Conservation (phyloP, 73 alveolate species). For the Paramecium biaurelia region DNA sequence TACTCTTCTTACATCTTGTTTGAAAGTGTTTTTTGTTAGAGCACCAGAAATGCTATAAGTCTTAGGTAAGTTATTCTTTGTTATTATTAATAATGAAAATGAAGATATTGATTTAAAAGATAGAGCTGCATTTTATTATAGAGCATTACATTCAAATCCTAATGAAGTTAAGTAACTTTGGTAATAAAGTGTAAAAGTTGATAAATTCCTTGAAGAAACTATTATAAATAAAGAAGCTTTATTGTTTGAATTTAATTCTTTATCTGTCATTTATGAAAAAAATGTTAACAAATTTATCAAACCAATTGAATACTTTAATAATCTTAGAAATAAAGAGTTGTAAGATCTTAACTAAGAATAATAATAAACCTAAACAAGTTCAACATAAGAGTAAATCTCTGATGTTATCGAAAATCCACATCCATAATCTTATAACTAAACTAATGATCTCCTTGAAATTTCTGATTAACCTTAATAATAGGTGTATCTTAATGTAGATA, state of each 20-base stretch:
- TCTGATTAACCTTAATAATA: neutral
- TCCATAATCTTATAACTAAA: neutral
- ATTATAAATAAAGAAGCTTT: constrained; percentile 45
- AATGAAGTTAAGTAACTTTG: constrained; percentile 36
- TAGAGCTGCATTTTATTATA: constrained; percentile 62
- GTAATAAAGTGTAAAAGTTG: constrained; percentile 41
- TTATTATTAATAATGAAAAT: constrained; percentile 40
- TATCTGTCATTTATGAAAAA: constrained; percentile 54
- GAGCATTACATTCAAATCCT: constrained; percentile 50
- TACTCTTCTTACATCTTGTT: constrained; percentile 40
- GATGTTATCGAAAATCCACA: neutral
- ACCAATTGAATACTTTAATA: constrained; percentile 30
- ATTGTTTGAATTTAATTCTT: constrained; percentile 54
- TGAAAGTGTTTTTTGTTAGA: constrained; percentile 49
- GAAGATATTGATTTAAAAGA: constrained; percentile 61
- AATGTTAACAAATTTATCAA: constrained; percentile 51
- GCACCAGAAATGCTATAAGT: constrained; percentile 58
- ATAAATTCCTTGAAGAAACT: constrained; percentile 57
- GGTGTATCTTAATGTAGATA: neutral
- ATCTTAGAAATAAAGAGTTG: constrained; percentile 51
- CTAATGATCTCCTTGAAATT: neutral
- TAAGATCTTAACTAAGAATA: constrained; percentile 8
- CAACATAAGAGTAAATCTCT: neutral
- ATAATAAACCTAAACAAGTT: neutral
- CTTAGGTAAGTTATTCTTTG: constrained; percentile 32